Conservation (phyloP, 345 rosid species). For the Arabis hirsuta region DNA sequence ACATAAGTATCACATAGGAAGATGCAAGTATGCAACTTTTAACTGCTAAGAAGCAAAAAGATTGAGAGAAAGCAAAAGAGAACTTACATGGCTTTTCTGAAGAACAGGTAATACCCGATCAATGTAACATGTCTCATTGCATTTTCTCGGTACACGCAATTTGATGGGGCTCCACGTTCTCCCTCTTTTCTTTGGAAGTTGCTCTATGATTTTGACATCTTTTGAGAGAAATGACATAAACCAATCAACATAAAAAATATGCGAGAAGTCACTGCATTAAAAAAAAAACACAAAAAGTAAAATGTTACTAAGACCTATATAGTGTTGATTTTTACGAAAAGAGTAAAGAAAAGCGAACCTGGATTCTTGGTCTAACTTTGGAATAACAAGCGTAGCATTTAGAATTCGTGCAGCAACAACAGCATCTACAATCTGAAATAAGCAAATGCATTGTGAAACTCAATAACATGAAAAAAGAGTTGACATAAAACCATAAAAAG, state of each 20-base stretch:
- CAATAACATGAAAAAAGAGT: not conserved
- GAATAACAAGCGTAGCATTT: slow-evolving; percentile 96
- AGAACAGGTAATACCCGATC: slow-evolving; percentile 90
- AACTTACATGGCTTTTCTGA: slow-evolving; percentile 99
- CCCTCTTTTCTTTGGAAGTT: slow-evolving; percentile 75
- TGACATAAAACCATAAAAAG: not conserved
- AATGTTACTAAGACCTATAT: not conserved
- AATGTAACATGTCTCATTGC: slow-evolving; percentile 84
- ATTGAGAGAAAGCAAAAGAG: slow-evolving; percentile 34
- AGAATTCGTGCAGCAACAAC: slow-evolving; percentile 97
- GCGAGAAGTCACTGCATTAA: slow-evolving; percentile 73
- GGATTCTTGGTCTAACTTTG: slow-evolving; percentile 90
- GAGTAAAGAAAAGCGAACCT: slow-evolving; percentile 52
- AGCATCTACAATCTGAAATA: slow-evolving; percentile 87
- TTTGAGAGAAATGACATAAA: slow-evolving; percentile 77
- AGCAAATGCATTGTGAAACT: slow-evolving; percentile 6
- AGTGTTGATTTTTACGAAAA: not conserved
- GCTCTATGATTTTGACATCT: slow-evolving; percentile 87
- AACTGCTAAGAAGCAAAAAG: slow-evolving; percentile 12
- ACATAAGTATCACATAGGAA: slow-evolving; percentile 22
- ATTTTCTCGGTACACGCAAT: slow-evolving; percentile 97
- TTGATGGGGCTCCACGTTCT: slow-evolving; percentile 54
- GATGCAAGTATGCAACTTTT: not conserved
- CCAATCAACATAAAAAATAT: slow-evolving; percentile 83
- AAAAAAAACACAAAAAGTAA: not conserved